phyloP scores from a whole-genome alignment of 768 basidiomycete genomes.

The Cytidiella melzeri region DNA sequence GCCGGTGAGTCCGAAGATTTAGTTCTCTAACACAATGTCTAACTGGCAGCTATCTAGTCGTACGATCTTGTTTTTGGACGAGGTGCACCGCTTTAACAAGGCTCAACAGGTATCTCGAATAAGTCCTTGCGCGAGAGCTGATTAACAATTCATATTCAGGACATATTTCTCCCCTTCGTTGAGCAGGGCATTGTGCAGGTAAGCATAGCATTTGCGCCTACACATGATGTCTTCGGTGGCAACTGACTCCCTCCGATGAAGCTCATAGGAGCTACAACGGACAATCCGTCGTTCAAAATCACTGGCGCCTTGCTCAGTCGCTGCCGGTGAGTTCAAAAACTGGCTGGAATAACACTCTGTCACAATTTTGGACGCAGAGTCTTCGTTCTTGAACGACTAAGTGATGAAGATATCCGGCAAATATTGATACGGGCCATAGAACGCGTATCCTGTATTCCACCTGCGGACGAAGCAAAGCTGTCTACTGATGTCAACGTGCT shows the following conservation, averaged over 20 bases:
- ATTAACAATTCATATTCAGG: slow-evolving; percentile 38
- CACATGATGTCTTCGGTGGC: too few relatives aligned
- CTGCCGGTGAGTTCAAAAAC: slow-evolving; percentile 52
- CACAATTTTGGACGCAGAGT: slow-evolving; percentile 41
- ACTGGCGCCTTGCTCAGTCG: slow-evolving; percentile 68
- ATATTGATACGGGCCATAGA: slow-evolving; percentile 53
- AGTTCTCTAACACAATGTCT: slow-evolving; percentile 3
- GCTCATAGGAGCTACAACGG: slow-evolving; percentile 82
- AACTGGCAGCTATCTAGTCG: slow-evolving; percentile 34
- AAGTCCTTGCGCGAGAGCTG: not conserved
- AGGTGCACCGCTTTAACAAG: slow-evolving; percentile 77
- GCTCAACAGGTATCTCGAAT: slow-evolving; percentile 48
- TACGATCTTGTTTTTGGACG: slow-evolving; percentile 77
- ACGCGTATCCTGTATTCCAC: slow-evolving; percentile 19
- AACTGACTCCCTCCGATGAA: slow-evolving; percentile 19
- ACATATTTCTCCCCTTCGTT: slow-evolving; percentile 75
- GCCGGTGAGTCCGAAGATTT: slow-evolving; percentile 38
- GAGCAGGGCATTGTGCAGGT: slow-evolving; percentile 72
- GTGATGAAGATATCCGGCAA: slow-evolving; percentile 50
- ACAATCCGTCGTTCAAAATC: slow-evolving; percentile 84
- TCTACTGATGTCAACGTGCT: too few relatives aligned
- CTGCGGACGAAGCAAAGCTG: too few relatives aligned
- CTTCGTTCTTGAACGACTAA: slow-evolving; percentile 63
- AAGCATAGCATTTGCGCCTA: not conserved
- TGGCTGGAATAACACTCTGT: not conserved